These are phyloP conservation scores for Globisporangium solare DNA, from an alignment of 352 stramenopile genomes.

Conservation along the genomic window DNA sequence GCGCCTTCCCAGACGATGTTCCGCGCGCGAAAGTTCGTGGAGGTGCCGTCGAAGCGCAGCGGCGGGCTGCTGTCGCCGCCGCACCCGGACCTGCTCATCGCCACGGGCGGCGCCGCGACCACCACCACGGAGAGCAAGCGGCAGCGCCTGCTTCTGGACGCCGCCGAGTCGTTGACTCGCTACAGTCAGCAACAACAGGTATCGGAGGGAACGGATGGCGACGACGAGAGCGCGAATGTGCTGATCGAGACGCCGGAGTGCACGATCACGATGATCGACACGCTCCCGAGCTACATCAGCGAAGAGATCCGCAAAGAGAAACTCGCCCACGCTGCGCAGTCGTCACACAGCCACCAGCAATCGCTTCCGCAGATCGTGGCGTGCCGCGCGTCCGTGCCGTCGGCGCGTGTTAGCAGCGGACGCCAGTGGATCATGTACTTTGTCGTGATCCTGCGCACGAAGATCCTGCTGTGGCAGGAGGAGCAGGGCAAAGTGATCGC, in stretches of 20 bases:
- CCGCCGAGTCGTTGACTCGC: constrained; percentile 6
- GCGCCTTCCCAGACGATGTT: constrained; percentile 40
- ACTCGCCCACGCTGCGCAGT: constrained; percentile 11
- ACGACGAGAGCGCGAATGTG: constrained; percentile 21
- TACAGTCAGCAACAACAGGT: constrained; percentile 1
- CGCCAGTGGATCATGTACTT: constrained; percentile 54
- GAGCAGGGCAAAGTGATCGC: constrained; percentile 37
- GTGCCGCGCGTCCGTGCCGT: constrained; percentile 38
- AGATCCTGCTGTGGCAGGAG: constrained; percentile 68
- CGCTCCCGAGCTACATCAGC: constrained; percentile 32
- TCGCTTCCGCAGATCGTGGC: constrained; percentile 19
- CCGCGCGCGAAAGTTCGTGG: constrained; percentile 58
- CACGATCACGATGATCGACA: constrained; percentile 38
- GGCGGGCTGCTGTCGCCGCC: constrained; percentile 34
- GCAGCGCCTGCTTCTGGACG: constrained; percentile 40
- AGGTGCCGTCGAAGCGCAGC: constrained; percentile 58
- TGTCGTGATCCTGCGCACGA: constrained; percentile 45
- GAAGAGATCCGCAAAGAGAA: constrained; percentile 46
- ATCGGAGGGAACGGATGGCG: neutral
- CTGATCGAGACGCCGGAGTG: constrained; percentile 54
- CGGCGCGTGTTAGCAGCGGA: constrained; percentile 40
- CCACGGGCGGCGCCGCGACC: constrained; percentile 10
- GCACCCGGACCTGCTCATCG: constrained; percentile 24
- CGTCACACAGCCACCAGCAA: constrained; percentile 2
- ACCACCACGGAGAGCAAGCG: constrained; percentile 40